These are phyloP conservation scores for Aspergillus fijiensis DNA, from an alignment of 2,329 filamentous ascomycete genomes.

Conservation along the genomic window DNA sequence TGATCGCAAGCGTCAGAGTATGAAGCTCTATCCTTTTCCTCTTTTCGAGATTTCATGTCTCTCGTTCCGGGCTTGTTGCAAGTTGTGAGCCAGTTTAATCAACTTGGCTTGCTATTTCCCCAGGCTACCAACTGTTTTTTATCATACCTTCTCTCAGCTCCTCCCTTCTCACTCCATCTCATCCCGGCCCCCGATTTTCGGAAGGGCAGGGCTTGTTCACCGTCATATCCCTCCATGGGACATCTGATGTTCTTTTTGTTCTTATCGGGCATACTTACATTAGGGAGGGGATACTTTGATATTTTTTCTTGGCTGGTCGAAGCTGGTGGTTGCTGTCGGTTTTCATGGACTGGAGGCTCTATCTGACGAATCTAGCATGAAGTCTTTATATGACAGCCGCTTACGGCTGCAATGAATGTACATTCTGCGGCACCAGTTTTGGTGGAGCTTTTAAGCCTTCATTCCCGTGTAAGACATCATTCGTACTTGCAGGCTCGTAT, in stretches of 20 bases:
- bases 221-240: conserved; percentile 14
- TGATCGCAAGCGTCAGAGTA: conserved; percentile 32
- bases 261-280: conserved; percentile 7
- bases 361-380: not conserved
- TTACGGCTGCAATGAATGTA: conserved; percentile 17
- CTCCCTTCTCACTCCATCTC: conserved; percentile 10
- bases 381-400: conserved; percentile 3
- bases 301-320: conserved; percentile 11
- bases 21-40: conserved; percentile 32
- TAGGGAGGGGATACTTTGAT: not conserved
- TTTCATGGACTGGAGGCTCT: conserved; percentile 6
- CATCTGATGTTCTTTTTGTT: conserved; percentile 10
- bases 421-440: conserved; percentile 11
- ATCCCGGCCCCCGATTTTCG: not conserved
- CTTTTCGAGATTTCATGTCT: conserved; percentile 18
- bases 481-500: not conserved
- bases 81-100: conserved; percentile 26
- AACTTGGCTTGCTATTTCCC: conserved; percentile 25
- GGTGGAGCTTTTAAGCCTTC: not conserved
- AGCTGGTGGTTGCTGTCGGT: conserved; percentile 6
- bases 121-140: conserved; percentile 19
- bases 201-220: not conserved
- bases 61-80: conserved; percentile 35
- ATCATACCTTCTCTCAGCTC: conserved; percentile 15
- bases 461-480: not conserved